phyloP scores from a whole-genome alignment of 179 eudicot genomes.

The Pouteria campechiana region DNA sequence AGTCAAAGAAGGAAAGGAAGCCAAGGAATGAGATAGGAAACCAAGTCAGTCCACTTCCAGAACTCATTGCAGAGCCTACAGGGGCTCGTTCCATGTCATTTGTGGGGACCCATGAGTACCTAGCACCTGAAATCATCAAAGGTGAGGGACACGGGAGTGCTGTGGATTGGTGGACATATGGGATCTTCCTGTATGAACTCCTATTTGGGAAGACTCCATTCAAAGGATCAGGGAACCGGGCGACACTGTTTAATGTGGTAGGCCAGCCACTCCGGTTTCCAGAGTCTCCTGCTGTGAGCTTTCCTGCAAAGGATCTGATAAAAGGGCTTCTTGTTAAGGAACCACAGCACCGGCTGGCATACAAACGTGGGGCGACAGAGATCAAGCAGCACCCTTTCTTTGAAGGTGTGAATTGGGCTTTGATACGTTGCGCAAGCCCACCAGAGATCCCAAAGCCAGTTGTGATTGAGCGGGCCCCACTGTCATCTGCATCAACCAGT shows the following conservation, averaged over 20 bases:
- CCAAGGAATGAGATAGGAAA: slow-evolving; percentile 35
- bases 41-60: slow-evolving; percentile 60
- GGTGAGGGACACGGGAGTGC: slow-evolving; percentile 90
- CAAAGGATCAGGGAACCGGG: slow-evolving; percentile 65
- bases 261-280: slow-evolving; percentile 82
- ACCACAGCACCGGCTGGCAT: slow-evolving; percentile 72
- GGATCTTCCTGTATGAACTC: slow-evolving; percentile 68
- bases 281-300: slow-evolving; percentile 56
- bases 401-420: slow-evolving; percentile 78
- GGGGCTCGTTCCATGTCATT: slow-evolving; percentile 80
- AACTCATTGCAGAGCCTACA: slow-evolving; percentile 79
- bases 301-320: slow-evolving; percentile 69
- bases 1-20: slow-evolving; percentile 42
- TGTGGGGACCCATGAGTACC: slow-evolving; percentile 83
- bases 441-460: slow-evolving; percentile 58
- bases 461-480: slow-evolving; percentile 12
- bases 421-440: slow-evolving; percentile 71
- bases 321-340: slow-evolving; percentile 70
- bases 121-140: slow-evolving; percentile 77
- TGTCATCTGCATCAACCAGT: slow-evolving; percentile 6
- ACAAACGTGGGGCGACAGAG: slow-evolving; percentile 74
- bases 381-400: slow-evolving; percentile 79
- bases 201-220: slow-evolving; percentile 71
- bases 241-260: slow-evolving; percentile 75
- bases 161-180: slow-evolving; percentile 91